Percentiles rank a stretch among this genome's conserved stretches.
Conservation (phyloP, 2,329 filamentous ascomycete species). For the Cordyceps tenuipes region DNA sequence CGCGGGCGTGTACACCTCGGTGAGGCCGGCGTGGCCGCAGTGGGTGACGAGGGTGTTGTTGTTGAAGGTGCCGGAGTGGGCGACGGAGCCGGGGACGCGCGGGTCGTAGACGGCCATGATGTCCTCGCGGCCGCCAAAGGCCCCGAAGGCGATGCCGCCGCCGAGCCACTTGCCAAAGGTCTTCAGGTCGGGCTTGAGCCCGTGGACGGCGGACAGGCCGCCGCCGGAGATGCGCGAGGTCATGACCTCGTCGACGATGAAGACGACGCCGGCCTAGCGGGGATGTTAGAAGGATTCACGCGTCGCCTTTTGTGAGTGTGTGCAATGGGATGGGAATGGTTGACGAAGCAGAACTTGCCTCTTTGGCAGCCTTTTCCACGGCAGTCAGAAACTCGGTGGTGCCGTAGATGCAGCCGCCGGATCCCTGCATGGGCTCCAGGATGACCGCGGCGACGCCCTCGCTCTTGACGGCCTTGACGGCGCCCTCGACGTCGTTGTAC, state of each 20-base stretch:
- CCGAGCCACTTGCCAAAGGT: slow-evolving; percentile 61
- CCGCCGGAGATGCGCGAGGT: slow-evolving; percentile 48
- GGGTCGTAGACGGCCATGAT: slow-evolving; percentile 54
- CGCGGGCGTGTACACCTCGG: slow-evolving; percentile 26
- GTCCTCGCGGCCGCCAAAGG: slow-evolving; percentile 52
- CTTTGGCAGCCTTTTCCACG: slow-evolving; percentile 38
- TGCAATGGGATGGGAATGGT: too few species aligned
- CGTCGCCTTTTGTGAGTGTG: too few species aligned
- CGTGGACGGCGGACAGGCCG: slow-evolving; percentile 37
- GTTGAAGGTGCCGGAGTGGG: slow-evolving; percentile 59
- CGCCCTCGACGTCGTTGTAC: slow-evolving; percentile 51
- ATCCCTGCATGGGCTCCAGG: slow-evolving; percentile 58
- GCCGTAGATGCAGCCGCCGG: slow-evolving; percentile 49
- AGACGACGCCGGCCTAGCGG: slow-evolving; percentile 39
- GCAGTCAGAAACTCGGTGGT: slow-evolving; percentile 41
- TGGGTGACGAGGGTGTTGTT: slow-evolving; percentile 56
- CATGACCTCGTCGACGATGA: slow-evolving; percentile 67
- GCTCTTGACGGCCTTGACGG: slow-evolving; percentile 33
- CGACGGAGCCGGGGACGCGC: slow-evolving; percentile 28
- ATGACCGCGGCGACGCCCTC: slow-evolving; percentile 53
- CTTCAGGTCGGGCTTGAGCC: slow-evolving; percentile 50
- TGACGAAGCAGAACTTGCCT: slow-evolving; percentile 16
- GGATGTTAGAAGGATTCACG: not conserved
- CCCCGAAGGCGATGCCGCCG: slow-evolving; percentile 58
- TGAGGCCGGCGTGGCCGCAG: slow-evolving; percentile 37